Evolutionary conservation across 768 basidiomycete species (phyloP).

Genomic region (Guyanaporus albipodus): DNA sequence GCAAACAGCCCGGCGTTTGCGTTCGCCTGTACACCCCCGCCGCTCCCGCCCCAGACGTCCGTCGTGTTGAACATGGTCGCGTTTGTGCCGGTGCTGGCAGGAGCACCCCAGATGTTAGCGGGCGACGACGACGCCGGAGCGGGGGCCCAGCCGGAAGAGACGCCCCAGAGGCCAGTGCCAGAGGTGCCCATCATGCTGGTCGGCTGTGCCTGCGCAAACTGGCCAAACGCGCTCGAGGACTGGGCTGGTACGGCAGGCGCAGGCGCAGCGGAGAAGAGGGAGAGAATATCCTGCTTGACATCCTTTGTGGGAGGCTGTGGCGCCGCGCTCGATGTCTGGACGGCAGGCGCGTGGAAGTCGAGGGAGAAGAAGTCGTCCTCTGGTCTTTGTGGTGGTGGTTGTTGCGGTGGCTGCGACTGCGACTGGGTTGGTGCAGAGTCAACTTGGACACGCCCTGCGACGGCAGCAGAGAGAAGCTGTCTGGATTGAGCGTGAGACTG

Average conservation of each 20-base stretch:
- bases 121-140: too few relatives aligned
- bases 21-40: not conserved
- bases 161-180: slow-evolving; percentile 63
- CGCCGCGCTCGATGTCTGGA: slow-evolving; percentile 21
- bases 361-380: slow-evolving; percentile 79
- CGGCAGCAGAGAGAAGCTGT: slow-evolving; percentile 33
- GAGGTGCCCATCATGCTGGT: slow-evolving; percentile 53
- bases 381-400: slow-evolving; percentile 35
- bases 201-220: slow-evolving; percentile 29
- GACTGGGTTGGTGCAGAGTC: slow-evolving; percentile 3
- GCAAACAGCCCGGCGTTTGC: slow-evolving; percentile 6
- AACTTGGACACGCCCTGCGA: slow-evolving; percentile 32
- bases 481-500: slow-evolving; percentile 22
- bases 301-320: slow-evolving; percentile 53
- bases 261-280: slow-evolving; percentile 60
- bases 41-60: slow-evolving; percentile 53
- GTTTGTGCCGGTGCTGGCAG: slow-evolving; percentile 11
- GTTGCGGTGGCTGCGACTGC: slow-evolving; percentile 14
- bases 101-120: slow-evolving; percentile 34
- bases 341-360: slow-evolving; percentile 70
- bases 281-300: slow-evolving; percentile 81
- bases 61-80: slow-evolving; percentile 35
- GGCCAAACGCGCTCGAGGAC: slow-evolving; percentile 33
- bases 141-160: too few relatives aligned
- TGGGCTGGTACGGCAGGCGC: slow-evolving; percentile 17